Evolutionary conservation across 805 yeast genomes (phyloP).

Genomic region (Kodamaea lidongshanica): DNA sequence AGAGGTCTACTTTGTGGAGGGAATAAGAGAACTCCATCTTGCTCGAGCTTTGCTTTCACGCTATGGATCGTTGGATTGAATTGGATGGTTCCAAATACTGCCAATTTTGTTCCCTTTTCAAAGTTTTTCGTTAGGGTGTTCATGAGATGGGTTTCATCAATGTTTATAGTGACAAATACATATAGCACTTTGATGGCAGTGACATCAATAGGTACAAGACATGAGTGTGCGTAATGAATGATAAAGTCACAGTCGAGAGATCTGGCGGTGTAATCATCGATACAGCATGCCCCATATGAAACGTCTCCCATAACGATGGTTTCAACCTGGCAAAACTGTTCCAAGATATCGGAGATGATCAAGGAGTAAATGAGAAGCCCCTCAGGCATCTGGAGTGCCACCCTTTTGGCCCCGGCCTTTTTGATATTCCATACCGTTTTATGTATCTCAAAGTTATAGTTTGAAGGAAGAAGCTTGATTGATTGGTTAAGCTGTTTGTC

Average conservation of each 20-base stretch:
- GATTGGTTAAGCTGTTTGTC: conserved; percentile 84
- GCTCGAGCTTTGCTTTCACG: conserved; percentile 53
- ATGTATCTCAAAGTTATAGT: conserved; percentile 93
- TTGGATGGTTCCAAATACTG: conserved; percentile 92
- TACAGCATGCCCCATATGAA: conserved; percentile 97
- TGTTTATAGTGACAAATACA: conserved; percentile 87
- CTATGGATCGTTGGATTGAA: conserved; percentile 92
- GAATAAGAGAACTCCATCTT: conserved; percentile 50
- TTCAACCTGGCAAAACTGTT: conserved; percentile 83
- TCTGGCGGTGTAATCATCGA: conserved; percentile 92
- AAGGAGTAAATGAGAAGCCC: conserved; percentile 86
- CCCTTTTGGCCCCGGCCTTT: conserved; percentile 68
- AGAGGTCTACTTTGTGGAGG: conserved; percentile 92
- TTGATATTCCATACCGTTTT: conserved; percentile 91
- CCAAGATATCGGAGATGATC: conserved; percentile 84
- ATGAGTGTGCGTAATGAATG: conserved; percentile 95
- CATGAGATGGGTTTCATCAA: conserved; percentile 75
- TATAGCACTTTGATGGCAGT: conserved; percentile 89
- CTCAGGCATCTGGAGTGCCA: conserved; percentile 96
- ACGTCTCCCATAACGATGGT: conserved; percentile 97
- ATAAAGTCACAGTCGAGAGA: conserved; percentile 90
- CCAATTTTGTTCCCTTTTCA: conserved; percentile 55
- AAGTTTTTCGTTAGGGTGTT: conserved; percentile 74
- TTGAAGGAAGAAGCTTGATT: conserved; percentile 72
- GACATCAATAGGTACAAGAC: conserved; percentile 90